phyloP scores from a whole-genome alignment of 495 filamentous ascomycete species.

The Rhypophila decipiens region DNA sequence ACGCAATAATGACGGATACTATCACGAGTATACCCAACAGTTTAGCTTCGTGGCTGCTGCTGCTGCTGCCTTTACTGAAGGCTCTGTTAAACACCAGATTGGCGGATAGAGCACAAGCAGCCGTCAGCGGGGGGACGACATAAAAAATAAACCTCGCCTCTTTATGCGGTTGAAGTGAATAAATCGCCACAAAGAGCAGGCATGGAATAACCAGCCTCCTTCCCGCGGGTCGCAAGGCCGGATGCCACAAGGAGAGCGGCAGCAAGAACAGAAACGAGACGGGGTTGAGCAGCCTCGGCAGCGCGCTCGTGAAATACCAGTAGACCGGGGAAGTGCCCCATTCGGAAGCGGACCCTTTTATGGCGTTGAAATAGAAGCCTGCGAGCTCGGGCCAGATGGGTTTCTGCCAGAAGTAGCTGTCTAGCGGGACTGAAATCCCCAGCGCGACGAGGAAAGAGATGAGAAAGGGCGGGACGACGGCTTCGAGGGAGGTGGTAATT shows the following conservation, averaged over 20 bases:
- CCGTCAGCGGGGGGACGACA: slow-evolving; percentile 71
- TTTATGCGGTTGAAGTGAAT: slow-evolving; percentile 86
- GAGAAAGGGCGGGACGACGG: slow-evolving; percentile 64
- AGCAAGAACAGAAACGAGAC: slow-evolving; percentile 55
- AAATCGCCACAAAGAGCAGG: slow-evolving; percentile 66
- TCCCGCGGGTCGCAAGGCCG: slow-evolving; percentile 34
- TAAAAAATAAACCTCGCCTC: slow-evolving; percentile 96
- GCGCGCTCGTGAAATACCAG: slow-evolving; percentile 74
- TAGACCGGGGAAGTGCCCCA: slow-evolving; percentile 85
- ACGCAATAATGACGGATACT: slow-evolving; percentile 51
- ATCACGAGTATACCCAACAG: slow-evolving; percentile 50
- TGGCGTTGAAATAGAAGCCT: slow-evolving; percentile 86
- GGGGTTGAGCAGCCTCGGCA: slow-evolving; percentile 83
- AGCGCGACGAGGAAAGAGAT: slow-evolving; percentile 58
- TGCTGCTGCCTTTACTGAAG: slow-evolving; percentile 39
- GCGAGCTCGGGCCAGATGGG: slow-evolving; percentile 86
- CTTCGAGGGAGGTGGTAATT: slow-evolving; percentile 51
- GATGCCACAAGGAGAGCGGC: slow-evolving; percentile 54
- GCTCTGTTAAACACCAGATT: slow-evolving; percentile 66
- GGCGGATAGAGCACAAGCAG: slow-evolving; percentile 66
- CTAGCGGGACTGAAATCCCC: slow-evolving; percentile 59
- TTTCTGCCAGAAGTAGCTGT: slow-evolving; percentile 89
- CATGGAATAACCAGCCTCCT: slow-evolving; percentile 57
- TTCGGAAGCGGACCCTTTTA: slow-evolving; percentile 66
- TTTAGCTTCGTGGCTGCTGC: slow-evolving; percentile 32